Evolutionary conservation across 345 rosid species (phyloP), one percentile per base, ranked within the genome.

Genomic region (Citrus glauca): DNA sequence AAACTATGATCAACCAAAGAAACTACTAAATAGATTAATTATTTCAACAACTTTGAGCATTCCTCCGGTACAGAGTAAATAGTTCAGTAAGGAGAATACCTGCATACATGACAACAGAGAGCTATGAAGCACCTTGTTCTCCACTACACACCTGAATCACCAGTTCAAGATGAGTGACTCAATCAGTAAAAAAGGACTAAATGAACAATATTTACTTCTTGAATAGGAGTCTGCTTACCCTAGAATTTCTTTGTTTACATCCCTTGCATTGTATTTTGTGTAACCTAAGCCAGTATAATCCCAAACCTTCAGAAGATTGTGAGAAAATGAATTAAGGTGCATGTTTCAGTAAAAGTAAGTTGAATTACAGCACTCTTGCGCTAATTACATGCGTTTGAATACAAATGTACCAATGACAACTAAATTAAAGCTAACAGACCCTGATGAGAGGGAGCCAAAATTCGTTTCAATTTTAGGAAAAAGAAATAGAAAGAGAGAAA

Each of bases 251-350:
- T 90, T 91, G 83, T 89, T 79, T 42, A 84, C 93, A 81, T 95
- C 98, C 78, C 86, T 90, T 65, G 99, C 94, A 86, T 83, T 81
- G 79, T 93, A 95, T 83, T 84, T 88, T 80, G 97, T 88, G 81
- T 86, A 95, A 80, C 97, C 98, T 72, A 91, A 82, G 83, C 99
- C 98, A 59, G 99, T 92, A 86, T 93, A 90, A 84, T 95, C 99
- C 99, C 99, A 93, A 45, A 93, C 98, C 99, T 93, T 80, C 65
- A 82, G 55, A 72, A 86, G 37, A 28, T 48, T 27, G 17, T 45
- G 50, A 45, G 50, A 45, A 11, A 45, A 45, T 45, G 17, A 13
- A 13, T 45, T 11, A 45, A 45, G 50, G 3, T 45, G 17, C 50
- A 13, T 45, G 50, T 13, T 45, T 45, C 50, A 13, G 4, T 13